These are phyloP conservation scores for Phytophthora pistaciae DNA, from an alignment of 352 stramenopile genomes.

Conservation along the genomic window DNA sequence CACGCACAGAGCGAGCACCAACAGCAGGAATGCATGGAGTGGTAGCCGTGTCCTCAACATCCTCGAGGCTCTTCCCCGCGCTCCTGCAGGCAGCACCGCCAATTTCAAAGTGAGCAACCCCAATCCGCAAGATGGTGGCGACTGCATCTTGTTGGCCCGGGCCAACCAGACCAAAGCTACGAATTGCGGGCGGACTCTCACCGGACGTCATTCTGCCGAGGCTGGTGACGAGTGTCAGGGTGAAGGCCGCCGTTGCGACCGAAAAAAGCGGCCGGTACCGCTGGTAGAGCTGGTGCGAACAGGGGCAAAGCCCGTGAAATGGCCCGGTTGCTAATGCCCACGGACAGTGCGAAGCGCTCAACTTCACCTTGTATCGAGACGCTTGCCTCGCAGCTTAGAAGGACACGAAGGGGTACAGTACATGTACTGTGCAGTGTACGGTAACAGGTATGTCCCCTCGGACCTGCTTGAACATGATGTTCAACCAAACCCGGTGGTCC, in stretches of 20 bases:
- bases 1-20: slow-evolving; percentile 7
- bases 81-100: slow-evolving; percentile 24
- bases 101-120: slow-evolving; percentile 32
- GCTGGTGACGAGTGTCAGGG: slow-evolving; percentile 11
- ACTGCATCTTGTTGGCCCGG: slow-evolving; percentile 25
- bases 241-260: slow-evolving; percentile 2
- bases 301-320: slow-evolving; percentile 31
- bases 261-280: slow-evolving; percentile 22
- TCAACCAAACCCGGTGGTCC: slow-evolving; percentile 19
- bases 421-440: not conserved
- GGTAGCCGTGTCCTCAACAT: slow-evolving; percentile 27
- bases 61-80: slow-evolving; percentile 19
- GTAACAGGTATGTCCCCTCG: not conserved
- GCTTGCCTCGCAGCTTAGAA: not conserved
- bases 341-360: slow-evolving; percentile 12
- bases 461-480: slow-evolving; percentile 28
- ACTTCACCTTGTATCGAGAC: not conserved
- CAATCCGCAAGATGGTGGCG: slow-evolving; percentile 20
- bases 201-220: slow-evolving; percentile 10
- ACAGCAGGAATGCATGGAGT: slow-evolving; percentile 5
- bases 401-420: not conserved
- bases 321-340: slow-evolving; percentile 10
- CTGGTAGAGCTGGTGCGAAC: slow-evolving; percentile 29
- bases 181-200: not conserved
- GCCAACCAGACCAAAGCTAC: not conserved